Evolutionary conservation across 129 eudicot species (phyloP).

Genomic region (Daucus carota): DH1_v3.0 NC_030387.2:36927501-36928000

Average conservation of each 20-base stretch:
- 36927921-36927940: neutral
- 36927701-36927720: neutral
- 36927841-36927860: neutral
- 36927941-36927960: neutral
- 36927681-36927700: neutral
- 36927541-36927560: too few species aligned
- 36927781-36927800: neutral
- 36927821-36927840: neutral
- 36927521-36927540: neutral
- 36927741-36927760: neutral
- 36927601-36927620: too few species aligned
- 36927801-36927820: neutral
- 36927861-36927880: neutral
- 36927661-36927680: too few species aligned
- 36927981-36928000: neutral
- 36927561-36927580: too few species aligned
- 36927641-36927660: too few species aligned
- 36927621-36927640: too few species aligned
- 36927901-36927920: neutral
- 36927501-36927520: too few species aligned
- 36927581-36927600: too few species aligned
- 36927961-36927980: neutral
- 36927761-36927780: neutral
- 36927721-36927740: neutral
- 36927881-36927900: neutral